Evolutionary conservation across 805 yeast genomes (phyloP).

Genomic region (Metschnikowia cerradonensis): DNA sequence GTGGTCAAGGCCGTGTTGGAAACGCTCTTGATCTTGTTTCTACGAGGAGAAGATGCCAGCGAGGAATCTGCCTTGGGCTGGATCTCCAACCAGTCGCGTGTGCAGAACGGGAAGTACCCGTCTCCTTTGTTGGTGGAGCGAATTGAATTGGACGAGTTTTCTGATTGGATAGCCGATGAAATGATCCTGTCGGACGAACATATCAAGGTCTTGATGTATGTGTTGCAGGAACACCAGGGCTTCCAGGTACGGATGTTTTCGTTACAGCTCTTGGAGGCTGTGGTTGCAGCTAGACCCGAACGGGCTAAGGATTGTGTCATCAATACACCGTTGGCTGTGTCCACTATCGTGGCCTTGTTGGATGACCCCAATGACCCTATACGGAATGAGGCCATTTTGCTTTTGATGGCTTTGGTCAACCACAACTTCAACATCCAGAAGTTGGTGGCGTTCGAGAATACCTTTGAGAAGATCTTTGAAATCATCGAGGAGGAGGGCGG

Average conservation of each 20-base stretch:
- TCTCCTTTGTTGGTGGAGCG: constrained; percentile 62
- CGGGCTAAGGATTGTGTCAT: constrained; percentile 72
- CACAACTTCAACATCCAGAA: constrained; percentile 85
- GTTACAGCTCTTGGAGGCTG: constrained; percentile 77
- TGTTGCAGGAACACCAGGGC: constrained; percentile 51
- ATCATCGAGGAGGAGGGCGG: constrained; percentile 88
- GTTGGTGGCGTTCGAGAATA: constrained; percentile 89
- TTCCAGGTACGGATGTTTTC: constrained; percentile 79
- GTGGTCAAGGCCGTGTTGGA: constrained; percentile 79
- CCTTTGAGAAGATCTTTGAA: constrained; percentile 77
- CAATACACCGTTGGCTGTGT: constrained; percentile 72
- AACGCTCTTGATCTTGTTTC: constrained; percentile 76
- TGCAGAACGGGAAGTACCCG: constrained; percentile 74
- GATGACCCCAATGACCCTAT: constrained; percentile 65
- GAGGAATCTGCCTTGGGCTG: constrained; percentile 65
- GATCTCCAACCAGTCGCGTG: constrained; percentile 71
- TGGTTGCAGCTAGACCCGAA: constrained; percentile 69
- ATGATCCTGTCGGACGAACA: constrained; percentile 53
- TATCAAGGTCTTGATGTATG: constrained; percentile 30
- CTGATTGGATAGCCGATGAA: constrained; percentile 94
- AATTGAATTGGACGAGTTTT: constrained; percentile 71
- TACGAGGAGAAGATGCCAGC: constrained; percentile 58
- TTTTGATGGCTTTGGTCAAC: constrained; percentile 78
- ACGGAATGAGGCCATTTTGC: constrained; percentile 78
- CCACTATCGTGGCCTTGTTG: constrained; percentile 60